Evolutionary conservation across 306 rosid genomes (phyloP).

Genomic region (Corylus americana): DNA sequence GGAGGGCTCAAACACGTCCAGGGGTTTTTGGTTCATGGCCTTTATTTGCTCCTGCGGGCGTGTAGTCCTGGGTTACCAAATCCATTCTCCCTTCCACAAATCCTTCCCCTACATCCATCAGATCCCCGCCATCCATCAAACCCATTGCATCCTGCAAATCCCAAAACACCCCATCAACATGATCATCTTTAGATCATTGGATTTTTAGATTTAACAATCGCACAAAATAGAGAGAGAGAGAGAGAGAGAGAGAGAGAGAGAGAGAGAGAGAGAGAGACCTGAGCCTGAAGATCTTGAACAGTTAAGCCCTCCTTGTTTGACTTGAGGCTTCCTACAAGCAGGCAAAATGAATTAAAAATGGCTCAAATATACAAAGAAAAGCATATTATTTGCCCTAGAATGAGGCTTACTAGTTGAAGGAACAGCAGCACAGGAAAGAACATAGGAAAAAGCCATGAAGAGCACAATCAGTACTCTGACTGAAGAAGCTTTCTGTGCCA

Average conservation of each 20-base stretch:
- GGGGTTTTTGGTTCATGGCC: background rate
- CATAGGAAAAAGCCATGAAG: background rate
- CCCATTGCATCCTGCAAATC: background rate
- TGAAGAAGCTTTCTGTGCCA: background rate
- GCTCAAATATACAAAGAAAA: background rate
- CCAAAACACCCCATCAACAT: background rate
- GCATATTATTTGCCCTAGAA: background rate
- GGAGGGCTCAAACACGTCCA: background rate
- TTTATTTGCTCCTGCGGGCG: rapidly evolving
- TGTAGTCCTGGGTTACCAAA: background rate
- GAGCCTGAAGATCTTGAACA: background rate
- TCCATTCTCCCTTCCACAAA: background rate
- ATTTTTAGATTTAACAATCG: background rate
- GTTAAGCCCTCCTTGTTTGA: background rate
- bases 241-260: background rate
- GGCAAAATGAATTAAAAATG: background rate
- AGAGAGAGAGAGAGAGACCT: background rate
- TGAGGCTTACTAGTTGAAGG: background rate
- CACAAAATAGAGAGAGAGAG: background rate
- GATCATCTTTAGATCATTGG: background rate
- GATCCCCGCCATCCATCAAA: background rate
- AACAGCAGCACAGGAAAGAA: background rate
- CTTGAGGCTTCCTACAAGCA: background rate
- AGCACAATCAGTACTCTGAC: background rate
- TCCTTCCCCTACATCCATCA: background rate